Evolutionary conservation across 805 yeast species (phyloP), one percentile per base, ranked within the genome.

Genomic region (Kodamaea kakaduensis): DNA sequence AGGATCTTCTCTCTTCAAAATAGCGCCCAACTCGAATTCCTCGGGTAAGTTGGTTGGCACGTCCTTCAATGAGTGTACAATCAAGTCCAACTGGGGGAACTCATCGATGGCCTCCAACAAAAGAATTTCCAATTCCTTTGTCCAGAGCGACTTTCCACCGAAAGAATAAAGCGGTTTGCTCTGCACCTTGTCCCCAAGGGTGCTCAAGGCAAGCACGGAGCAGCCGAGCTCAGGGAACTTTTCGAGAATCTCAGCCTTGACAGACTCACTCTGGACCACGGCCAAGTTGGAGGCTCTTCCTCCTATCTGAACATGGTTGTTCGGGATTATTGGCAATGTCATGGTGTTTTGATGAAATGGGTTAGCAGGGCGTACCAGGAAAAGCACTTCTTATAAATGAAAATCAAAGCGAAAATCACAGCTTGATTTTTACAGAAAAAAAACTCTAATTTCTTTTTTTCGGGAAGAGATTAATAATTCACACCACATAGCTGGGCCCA

Each of bases 121-220:
- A 32, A 88, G 64, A 16, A 79, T 80, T 61, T 93, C 98, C 38
- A 93, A 69, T 60, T 93, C 98, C 54, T 85, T 84, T 3, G 98
- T 93, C 98, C 98, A 93, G 16, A 93, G 59, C 0, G 96, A 78
- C 58, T 93, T 93, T 17, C 98, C 98, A 27, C 97, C 97, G 61
- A 93, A 93, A 3, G 95, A 77, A 59, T 90, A 93, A 32, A 93
- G 68, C 6, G 98, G 96, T 54, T 78, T 81, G 52, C 72, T 75
- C 54, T 79, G 93, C 19, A 84, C 81, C 53, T 85, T 83, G 64
- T 93, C 98, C 17, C 97, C 98, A 22, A 93, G 67, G 1, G 98
- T 90, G 35, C 81, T 73, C 24, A 86, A 71, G 3, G 95, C 89
- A 9, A 84, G 61, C 15, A 93, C 81, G 17, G 88, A 79, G 54